Conservation (phyloP, 2,329 filamentous ascomycete species). For the Clonostachys solani region DNA sequence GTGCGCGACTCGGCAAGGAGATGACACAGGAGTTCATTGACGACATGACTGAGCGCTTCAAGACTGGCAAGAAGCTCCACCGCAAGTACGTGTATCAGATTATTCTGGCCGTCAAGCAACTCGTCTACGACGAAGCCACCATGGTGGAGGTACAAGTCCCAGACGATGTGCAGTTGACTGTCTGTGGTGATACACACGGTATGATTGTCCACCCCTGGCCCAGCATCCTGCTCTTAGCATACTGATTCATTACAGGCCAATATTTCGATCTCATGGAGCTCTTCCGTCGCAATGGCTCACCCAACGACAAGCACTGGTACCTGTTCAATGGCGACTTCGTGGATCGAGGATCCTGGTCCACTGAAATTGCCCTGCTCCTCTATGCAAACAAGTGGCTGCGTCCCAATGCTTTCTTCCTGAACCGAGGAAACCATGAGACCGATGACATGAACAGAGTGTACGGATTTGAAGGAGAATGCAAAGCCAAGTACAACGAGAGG, state of each 20-base stretch:
- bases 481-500: slow-evolving; percentile 93
- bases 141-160: slow-evolving; percentile 93
- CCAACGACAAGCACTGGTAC: slow-evolving; percentile 83
- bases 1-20: slow-evolving; percentile 67
- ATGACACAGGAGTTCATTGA: slow-evolving; percentile 98
- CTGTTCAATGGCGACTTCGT: slow-evolving; percentile 99
- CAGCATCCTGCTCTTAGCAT: not conserved
- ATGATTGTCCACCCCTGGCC: slow-evolving; percentile 17
- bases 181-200: slow-evolving; percentile 97
- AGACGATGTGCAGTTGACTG: slow-evolving; percentile 75
- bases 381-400: slow-evolving; percentile 97
- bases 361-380: slow-evolving; percentile 88
- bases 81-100: slow-evolving; percentile 98
- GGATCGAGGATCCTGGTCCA: slow-evolving; percentile 95
- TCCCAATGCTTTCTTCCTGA: slow-evolving; percentile 86
- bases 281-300: slow-evolving; percentile 85
- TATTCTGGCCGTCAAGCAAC: slow-evolving; percentile 80
- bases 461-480: slow-evolving; percentile 97
- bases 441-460: slow-evolving; percentile 99
- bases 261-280: slow-evolving; percentile 97
- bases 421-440: slow-evolving; percentile 97
- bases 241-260: slow-evolving; percentile 61
- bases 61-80: slow-evolving; percentile 90
- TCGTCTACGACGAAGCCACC: slow-evolving; percentile 88
- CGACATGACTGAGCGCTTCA: slow-evolving; percentile 96